These are phyloP conservation scores for Hippophae rhamnoides DNA, from an alignment of 306 rosid species.

Conservation along the genomic window DNA sequence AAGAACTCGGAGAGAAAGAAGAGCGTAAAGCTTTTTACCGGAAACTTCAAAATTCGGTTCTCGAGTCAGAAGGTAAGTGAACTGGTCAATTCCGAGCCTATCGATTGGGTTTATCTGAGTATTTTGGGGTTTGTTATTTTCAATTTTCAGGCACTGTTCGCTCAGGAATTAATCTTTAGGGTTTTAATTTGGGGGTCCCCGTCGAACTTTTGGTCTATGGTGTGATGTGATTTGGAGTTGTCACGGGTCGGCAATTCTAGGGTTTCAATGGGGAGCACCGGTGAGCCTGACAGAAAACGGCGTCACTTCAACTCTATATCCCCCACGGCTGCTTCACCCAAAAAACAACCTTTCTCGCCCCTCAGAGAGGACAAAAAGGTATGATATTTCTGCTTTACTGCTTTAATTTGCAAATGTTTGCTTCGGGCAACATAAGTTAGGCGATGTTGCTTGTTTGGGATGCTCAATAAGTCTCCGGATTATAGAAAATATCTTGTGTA, in stretches of 20 bases:
- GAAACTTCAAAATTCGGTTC: conserved; percentile 14
- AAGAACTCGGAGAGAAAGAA: not conserved
- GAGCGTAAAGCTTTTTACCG: not conserved
- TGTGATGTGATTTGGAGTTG: conserved; percentile 41
- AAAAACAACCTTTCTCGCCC: conserved; percentile 65
- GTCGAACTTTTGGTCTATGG: conserved; percentile 4
- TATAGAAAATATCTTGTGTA: too few relatives aligned
- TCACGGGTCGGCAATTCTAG: conserved; percentile 31
- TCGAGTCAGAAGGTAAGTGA: conserved; percentile 5
- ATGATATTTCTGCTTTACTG: not conserved
- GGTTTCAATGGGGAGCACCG: conserved; percentile 93
- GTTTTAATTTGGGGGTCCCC: conserved; percentile 15
- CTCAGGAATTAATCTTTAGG: conserved; percentile 19
- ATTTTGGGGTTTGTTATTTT: conserved; percentile 10
- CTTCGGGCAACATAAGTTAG: not conserved
- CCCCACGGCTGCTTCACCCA: conserved; percentile 58
- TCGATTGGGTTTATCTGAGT: not conserved
- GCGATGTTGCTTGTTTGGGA: not conserved
- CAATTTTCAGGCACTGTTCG: not conserved
- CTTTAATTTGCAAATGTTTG: conserved; percentile 8
- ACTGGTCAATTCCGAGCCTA: not conserved
- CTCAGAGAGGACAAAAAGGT: conserved; percentile 88
- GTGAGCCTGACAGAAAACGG: conserved; percentile 85
- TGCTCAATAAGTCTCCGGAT: not conserved
- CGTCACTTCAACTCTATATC: conserved; percentile 84